Evolutionary conservation across 768 basidiomycete species (phyloP).

Genomic region (Phanerochaete carnosa): DNA sequence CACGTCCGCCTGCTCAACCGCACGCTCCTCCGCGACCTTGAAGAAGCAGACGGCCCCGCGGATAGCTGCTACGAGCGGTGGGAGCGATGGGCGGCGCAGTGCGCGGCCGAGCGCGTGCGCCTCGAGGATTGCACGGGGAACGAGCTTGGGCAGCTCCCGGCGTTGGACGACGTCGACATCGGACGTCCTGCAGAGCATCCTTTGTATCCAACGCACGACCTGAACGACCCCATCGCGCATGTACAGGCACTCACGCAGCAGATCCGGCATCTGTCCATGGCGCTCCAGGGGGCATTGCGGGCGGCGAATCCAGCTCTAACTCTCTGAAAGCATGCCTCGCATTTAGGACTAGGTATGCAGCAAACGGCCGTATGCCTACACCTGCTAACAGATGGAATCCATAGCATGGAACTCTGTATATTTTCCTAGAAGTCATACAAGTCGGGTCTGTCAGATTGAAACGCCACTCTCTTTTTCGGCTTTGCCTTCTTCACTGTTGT

Average conservation of each 20-base stretch:
- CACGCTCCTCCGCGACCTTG: slow-evolving; percentile 53
- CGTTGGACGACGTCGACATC: not conserved
- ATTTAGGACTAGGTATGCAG: too few relatives aligned
- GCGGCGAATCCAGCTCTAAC: too few relatives aligned
- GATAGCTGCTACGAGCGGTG: slow-evolving; percentile 48
- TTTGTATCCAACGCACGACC: slow-evolving; percentile 26
- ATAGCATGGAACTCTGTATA: slow-evolving; percentile 1
- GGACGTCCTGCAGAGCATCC: not conserved
- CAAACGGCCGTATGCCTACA: too few relatives aligned
- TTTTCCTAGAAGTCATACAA: slow-evolving; percentile 64
- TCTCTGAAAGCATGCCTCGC: too few relatives aligned
- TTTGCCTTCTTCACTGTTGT: slow-evolving; percentile 42
- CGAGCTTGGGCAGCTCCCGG: slow-evolving; percentile 44
- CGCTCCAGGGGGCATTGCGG: not conserved
- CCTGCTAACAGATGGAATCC: too few relatives aligned
- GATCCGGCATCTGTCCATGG: slow-evolving; percentile 41
- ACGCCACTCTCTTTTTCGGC: slow-evolving; percentile 66
- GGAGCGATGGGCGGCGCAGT: slow-evolving; percentile 67
- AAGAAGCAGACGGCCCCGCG: slow-evolving; percentile 49
- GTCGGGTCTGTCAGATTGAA: slow-evolving; percentile 63
- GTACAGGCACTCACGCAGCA: slow-evolving; percentile 55
- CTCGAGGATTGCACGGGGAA: slow-evolving; percentile 78
- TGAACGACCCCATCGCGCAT: slow-evolving; percentile 18
- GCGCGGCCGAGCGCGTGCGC: slow-evolving; percentile 44
- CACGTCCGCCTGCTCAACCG: slow-evolving; percentile 58